phyloP scores from a whole-genome alignment of 1,284 basidiomycete species.

The Bondarzewia mesenterica region DNA sequence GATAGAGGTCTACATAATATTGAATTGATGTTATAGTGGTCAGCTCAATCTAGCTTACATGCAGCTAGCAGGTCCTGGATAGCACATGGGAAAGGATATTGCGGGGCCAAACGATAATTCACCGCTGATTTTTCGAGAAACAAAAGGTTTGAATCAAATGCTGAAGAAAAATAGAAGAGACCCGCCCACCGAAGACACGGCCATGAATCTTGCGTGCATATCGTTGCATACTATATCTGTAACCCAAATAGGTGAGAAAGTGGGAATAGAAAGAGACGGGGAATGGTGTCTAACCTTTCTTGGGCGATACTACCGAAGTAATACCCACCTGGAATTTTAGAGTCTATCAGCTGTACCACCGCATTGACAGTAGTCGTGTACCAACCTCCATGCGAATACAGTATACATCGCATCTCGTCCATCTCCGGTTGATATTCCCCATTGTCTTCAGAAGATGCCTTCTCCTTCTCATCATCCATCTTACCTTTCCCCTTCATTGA shows the following conservation, averaged over 20 bases:
- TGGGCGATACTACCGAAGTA: slow-evolving; percentile 79
- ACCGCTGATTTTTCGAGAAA: slow-evolving; percentile 69
- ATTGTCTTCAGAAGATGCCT: slow-evolving; percentile 16
- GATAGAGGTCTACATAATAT: slow-evolving; percentile 46
- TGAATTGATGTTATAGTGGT: not conserved
- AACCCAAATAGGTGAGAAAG: slow-evolving; percentile 12
- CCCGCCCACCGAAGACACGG: slow-evolving; percentile 65
- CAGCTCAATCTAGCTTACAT: slow-evolving; percentile 40
- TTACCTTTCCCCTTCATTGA: slow-evolving; percentile 20
- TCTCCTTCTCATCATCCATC: slow-evolving; percentile 7
- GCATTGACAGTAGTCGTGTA: not conserved
- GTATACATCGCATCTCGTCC: slow-evolving; percentile 81
- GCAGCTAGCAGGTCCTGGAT: slow-evolving; percentile 75
- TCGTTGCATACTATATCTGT: slow-evolving; percentile 75
- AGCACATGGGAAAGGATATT: slow-evolving; percentile 95
- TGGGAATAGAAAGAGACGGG: slow-evolving; percentile 6
- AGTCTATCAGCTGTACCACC: not conserved
- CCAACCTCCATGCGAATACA: slow-evolving; percentile 77
- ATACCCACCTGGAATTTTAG: slow-evolving; percentile 50
- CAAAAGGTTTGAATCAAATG: slow-evolving; percentile 10
- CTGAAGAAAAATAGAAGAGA: not conserved
- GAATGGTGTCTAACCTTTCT: slow-evolving; percentile 41
- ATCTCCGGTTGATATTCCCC: slow-evolving; percentile 56
- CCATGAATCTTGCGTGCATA: slow-evolving; percentile 88
- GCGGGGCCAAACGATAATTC: slow-evolving; percentile 86